Evolutionary conservation across 2,329 filamentous ascomycete genomes (phyloP), one percentile per base, ranked within the genome.

Genomic region (Fusarium sp.): DNA sequence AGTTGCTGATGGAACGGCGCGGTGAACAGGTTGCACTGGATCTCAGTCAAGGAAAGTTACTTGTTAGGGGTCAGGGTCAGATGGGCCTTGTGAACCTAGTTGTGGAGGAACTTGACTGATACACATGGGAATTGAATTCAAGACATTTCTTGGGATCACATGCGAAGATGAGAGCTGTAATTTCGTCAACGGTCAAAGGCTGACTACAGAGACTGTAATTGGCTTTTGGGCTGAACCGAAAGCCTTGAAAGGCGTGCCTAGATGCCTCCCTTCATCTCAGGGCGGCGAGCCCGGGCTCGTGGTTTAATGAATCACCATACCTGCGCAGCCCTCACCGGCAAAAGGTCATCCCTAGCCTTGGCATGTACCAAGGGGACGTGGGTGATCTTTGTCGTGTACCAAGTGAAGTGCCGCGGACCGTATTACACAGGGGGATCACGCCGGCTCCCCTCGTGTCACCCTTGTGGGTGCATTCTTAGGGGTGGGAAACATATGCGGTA

Each of bases 301-400:
- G 64, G 72, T 70, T 68, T 54, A 69, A 74, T 74, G 73, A 74
- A 76, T 76, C 73, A 76, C 62, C 73, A 76, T 74, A 24, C 73
- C 73, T 48, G 60, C 37, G 35, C 56, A 63, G 43, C 24, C 58
- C n/a, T 37, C 20, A 60, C 18, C 57, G 37, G 39, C 56, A 41
- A 24, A 54, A 31, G 48, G 29, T 50, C 29, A 58, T 73, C 60
- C 69, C 66, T 63, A 24, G 37, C 43, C 41, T 50, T n/a, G n/a
- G n/a, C 45, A 52, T 31, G 24, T 11, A 56, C 27, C 56, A 68
- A 61, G 61, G 50, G 60, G 29, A 29, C 43, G 74, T 74, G 58
- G 29, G 61, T 72, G 61, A 45, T n/a, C 20, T 50, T 56, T 37
- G 22, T 39, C 35, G 33, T 63, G 31, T 63, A 31, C 31, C 37